Percentiles rank a stretch among this genome's conserved stretches.
Conservation (phyloP, 2,329 filamentous ascomycete species). For the Waltergamsia citrina region DNA sequence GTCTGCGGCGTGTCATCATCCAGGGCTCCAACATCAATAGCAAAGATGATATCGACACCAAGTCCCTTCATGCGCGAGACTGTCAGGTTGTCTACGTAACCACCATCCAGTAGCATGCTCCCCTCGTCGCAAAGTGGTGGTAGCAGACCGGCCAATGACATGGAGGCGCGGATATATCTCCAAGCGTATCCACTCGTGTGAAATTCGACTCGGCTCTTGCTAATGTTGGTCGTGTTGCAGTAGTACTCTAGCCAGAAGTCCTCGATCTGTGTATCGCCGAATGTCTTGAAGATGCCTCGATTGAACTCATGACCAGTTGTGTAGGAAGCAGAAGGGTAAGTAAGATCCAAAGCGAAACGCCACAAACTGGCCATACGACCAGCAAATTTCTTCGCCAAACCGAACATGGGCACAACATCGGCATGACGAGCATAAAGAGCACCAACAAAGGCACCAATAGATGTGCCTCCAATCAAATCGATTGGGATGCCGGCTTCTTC, state of each 20-base stretch:
- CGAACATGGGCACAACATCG: conserved; percentile 94
- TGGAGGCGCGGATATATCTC: conserved; percentile 92
- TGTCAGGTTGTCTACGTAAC: conserved; percentile 94
- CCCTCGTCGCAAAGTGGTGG: conserved; percentile 95
- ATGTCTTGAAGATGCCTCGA: conserved; percentile 96
- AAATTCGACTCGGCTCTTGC: conserved; percentile 82
- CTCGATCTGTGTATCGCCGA: conserved; percentile 93
- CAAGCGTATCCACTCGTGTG: conserved; percentile 96
- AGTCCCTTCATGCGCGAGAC: conserved; percentile 95
- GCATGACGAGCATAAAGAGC: conserved; percentile 93
- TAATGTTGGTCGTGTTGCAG: conserved; percentile 99
- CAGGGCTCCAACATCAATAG: conserved; percentile 84
- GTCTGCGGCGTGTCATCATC: conserved; percentile 87
- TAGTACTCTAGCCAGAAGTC: conserved; percentile 99
- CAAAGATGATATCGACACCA: conserved; percentile 89
- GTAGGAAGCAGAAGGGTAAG: conserved; percentile 93
- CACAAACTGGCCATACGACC: conserved; percentile 99
- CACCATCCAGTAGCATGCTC: conserved; percentile 91
- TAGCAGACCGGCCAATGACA: conserved; percentile 87
- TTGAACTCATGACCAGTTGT: conserved; percentile 99
- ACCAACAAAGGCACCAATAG: conserved; percentile 91
- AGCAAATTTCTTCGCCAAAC: conserved; percentile 92
- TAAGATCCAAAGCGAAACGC: conserved; percentile 94
- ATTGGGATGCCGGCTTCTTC: conserved; percentile 96
- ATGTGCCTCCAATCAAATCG: conserved; percentile 90